phyloP scores from a whole-genome alignment of 805 yeast species.

The Cyberlindnera maclurae region DNA sequence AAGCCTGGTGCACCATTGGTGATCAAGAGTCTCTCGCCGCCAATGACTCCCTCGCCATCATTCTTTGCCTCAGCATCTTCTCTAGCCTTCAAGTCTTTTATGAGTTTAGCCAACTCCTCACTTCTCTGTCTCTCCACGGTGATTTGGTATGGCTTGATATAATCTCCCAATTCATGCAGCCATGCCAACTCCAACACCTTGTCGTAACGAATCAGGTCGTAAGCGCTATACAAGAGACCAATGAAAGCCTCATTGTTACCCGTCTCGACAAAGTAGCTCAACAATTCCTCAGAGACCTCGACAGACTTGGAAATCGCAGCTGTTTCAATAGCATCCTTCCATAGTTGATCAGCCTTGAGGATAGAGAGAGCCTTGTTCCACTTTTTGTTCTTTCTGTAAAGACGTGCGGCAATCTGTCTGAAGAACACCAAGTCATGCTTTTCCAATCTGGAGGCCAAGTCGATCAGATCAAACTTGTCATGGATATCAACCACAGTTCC shows the following conservation, averaged over 20 bases:
- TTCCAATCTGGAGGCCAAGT: constrained; percentile 87
- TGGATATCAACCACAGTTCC: constrained; percentile 80
- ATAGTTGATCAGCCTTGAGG: constrained; percentile 84
- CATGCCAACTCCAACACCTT: constrained; percentile 85
- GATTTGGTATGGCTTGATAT: constrained; percentile 87
- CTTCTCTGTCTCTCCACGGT: constrained; percentile 77
- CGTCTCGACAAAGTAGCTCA: constrained; percentile 90
- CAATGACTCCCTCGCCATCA: constrained; percentile 37
- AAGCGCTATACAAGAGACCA: constrained; percentile 81
- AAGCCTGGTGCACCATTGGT: constrained; percentile 67
- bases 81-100: constrained; percentile 65
- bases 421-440: constrained; percentile 86
- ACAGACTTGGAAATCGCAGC: constrained; percentile 74
- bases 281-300: constrained; percentile 81
- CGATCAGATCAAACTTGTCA: constrained; percentile 89
- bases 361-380: constrained; percentile 85
- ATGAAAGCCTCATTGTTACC: constrained; percentile 94
- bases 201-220: constrained; percentile 72
- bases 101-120: constrained; percentile 54
- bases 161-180: constrained; percentile 79
- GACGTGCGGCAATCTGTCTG: constrained; percentile 92
- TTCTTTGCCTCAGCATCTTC: constrained; percentile 51
- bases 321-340: constrained; percentile 92
- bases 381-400: constrained; percentile 91
- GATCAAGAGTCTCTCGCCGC: constrained; percentile 70